Percentiles rank a stretch among this genome's conserved stretches.
Conservation (phyloP, 805 yeast genomes). For the Ogataea salicorniae region DNA sequence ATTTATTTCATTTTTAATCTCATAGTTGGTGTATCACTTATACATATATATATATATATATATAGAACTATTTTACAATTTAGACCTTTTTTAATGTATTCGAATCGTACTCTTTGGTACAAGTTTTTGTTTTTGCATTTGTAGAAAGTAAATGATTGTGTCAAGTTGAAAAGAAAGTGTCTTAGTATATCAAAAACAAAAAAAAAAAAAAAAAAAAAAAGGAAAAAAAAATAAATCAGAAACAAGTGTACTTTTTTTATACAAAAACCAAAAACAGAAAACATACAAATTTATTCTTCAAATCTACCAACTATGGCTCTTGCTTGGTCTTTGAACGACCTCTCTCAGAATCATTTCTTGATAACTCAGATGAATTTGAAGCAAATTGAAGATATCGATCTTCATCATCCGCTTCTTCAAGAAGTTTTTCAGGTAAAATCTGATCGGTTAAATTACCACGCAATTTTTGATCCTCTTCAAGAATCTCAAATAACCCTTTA, state of each 20-base stretch:
- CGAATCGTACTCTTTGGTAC: too few species aligned
- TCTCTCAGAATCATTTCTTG: not conserved
- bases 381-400: too few species aligned
- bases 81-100: too few species aligned
- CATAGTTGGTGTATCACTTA: not conserved
- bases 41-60: not conserved
- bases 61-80: not conserved
- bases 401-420: slow-evolving; percentile 7
- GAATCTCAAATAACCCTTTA: slow-evolving; percentile 72
- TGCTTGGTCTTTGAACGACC: not conserved
- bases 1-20: not conserved
- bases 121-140: too few species aligned
- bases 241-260: too few species aligned
- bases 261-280: too few species aligned
- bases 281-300: not conserved
- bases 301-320: not conserved
- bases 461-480: slow-evolving; percentile 67
- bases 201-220: too few species aligned
- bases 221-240: too few species aligned
- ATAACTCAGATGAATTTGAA: not conserved
- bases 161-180: too few species aligned
- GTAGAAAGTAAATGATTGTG: too few species aligned
- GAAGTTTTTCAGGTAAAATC: slow-evolving; percentile 3
- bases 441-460: slow-evolving; percentile 56
- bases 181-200: too few species aligned